These are phyloP conservation scores for Sonneratia caseolaris DNA, from an alignment of 345 rosid genomes.

Conservation along the genomic window DNA sequence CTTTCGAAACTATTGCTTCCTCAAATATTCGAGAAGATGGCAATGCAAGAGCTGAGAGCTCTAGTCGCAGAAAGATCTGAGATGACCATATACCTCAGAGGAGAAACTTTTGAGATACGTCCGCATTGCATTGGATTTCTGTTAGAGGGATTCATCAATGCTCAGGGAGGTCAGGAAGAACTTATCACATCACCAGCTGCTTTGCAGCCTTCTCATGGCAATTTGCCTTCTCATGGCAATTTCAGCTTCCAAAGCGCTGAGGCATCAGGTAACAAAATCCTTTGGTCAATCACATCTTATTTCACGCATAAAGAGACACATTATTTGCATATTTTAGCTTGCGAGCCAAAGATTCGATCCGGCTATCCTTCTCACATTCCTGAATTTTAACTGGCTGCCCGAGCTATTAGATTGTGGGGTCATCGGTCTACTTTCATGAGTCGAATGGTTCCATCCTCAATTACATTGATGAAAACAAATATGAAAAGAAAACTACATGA, in stretches of 20 bases:
- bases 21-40: conserved; percentile 68
- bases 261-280: conserved; percentile 40
- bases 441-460: background rate
- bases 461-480: background rate
- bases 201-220: conserved; percentile 35
- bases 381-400: background rate
- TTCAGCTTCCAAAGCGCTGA: conserved; percentile 43
- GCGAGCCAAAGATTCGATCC: background rate
- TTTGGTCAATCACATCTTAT: background rate
- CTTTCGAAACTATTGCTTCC: conserved; percentile 79
- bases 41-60: conserved; percentile 72
- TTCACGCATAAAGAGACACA: background rate
- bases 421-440: background rate
- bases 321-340: background rate
- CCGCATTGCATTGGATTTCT: conserved; percentile 55
- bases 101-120: conserved; percentile 64
- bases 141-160: conserved; percentile 68
- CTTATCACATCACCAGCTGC: conserved; percentile 56
- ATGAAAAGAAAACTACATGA: background rate
- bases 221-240: conserved; percentile 35
- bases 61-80: conserved; percentile 58
- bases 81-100: conserved; percentile 44
- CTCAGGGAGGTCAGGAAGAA: conserved; percentile 47
- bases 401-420: background rate
- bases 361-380: background rate